Conservation (phyloP, 1,139 yeast genomes). For the Geotrichum aggregatum region DNA sequence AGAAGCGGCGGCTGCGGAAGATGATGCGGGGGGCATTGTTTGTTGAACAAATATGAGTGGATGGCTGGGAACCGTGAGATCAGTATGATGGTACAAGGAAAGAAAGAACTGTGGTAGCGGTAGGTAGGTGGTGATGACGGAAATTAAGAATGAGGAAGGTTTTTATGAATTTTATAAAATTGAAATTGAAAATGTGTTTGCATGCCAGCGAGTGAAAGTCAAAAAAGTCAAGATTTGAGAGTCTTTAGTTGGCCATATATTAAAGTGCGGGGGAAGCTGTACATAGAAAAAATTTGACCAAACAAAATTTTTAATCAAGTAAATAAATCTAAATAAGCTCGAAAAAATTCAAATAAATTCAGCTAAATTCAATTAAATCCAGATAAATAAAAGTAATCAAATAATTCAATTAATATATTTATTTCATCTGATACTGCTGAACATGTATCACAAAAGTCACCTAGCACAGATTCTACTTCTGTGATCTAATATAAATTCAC, state of each 20-base stretch:
- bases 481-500: no score
- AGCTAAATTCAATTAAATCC: no score
- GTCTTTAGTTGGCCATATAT: no score
- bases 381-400: background rate
- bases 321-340: no score
- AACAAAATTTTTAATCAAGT: background rate
- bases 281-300: background rate
- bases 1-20: slow-evolving; percentile 16
- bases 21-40: background rate
- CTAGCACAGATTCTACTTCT: background rate
- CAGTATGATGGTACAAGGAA: no score
- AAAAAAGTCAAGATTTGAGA: background rate
- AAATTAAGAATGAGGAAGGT: background rate
- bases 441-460: no score
- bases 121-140: background rate
- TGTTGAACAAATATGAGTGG: background rate
- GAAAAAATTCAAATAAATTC: no score
- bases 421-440: no score
- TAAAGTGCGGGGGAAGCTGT: no score
- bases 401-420: background rate
- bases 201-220: background rate
- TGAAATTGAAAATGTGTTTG: background rate
- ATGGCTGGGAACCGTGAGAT: no score
- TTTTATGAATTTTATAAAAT: background rate
- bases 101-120: no score